phyloP scores from a whole-genome alignment of 441 rosid species.

The Pelargonium fulgidum region DNA sequence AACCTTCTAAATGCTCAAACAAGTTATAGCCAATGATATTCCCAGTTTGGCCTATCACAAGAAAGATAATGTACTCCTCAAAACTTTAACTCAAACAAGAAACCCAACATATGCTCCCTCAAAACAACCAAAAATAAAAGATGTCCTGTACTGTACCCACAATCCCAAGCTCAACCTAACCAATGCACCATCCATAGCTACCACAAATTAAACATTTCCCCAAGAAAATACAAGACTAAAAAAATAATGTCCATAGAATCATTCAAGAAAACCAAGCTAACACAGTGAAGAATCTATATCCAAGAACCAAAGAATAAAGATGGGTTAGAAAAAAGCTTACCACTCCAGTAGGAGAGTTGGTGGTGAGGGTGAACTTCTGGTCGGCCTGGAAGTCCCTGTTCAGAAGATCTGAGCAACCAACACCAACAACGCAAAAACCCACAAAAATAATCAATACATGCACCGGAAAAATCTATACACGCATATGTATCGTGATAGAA shows the following conservation, averaged over 20 bases:
- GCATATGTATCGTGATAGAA: slow-evolving; percentile 49
- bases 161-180: background rate
- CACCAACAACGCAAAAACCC: background rate
- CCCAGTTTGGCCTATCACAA: too few species aligned
- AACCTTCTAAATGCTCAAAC: too few species aligned
- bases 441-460: too few species aligned
- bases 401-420: slow-evolving; percentile 51
- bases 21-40: too few species aligned
- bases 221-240: too few species aligned
- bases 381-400: slow-evolving; percentile 90
- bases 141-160: too few species aligned
- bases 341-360: slow-evolving; percentile 72
- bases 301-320: background rate
- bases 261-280: slow-evolving; percentile 5
- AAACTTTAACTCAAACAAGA: too few species aligned
- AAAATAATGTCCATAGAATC: too few species aligned
- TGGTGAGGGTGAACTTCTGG: slow-evolving; percentile 76
- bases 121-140: too few species aligned
- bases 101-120: too few species aligned
- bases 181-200: background rate
- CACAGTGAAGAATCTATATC: background rate
- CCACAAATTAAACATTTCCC: background rate
- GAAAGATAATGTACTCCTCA: too few species aligned
- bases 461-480: slow-evolving; percentile 41
- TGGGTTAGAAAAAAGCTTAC: slow-evolving; percentile 39